Conservation (phyloP, 2,329 filamentous ascomycete species). For the Hortaea werneckii region DNA sequence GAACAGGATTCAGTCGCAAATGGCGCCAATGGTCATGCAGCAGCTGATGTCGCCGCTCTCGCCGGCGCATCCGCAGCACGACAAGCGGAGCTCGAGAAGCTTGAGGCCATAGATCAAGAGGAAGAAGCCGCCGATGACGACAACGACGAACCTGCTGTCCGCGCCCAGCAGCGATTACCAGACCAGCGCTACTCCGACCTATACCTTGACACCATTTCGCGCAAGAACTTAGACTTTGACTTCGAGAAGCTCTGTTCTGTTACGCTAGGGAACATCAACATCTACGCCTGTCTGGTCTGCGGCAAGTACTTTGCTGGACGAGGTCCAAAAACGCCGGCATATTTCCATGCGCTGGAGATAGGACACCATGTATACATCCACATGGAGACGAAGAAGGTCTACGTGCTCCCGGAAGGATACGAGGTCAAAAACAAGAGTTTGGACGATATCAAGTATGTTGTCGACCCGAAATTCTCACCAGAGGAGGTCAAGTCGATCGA, state of each 20-base stretch:
- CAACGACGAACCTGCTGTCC: constrained; percentile 30
- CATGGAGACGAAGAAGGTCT: constrained; percentile 85
- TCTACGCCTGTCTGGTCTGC: constrained; percentile 94
- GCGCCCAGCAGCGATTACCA: constrained; percentile 63
- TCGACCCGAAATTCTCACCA: constrained; percentile 76
- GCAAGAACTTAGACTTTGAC: constrained; percentile 88
- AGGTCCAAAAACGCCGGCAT: constrained; percentile 88
- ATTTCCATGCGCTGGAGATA: constrained; percentile 92
- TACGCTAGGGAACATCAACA: constrained; percentile 94
- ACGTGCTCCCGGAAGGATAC: constrained; percentile 89
- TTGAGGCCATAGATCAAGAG: constrained; percentile 12
- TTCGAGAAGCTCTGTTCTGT: constrained; percentile 98
- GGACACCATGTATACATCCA: constrained; percentile 98
- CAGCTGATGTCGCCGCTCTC: background rate
- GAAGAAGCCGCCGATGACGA: constrained; percentile 28
- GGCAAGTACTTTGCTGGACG: constrained; percentile 96
- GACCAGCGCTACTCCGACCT: constrained; percentile 86
- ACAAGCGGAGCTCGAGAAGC: constrained; percentile 27
- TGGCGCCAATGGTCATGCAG: constrained; percentile 11
- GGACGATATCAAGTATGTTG: constrained; percentile 97
- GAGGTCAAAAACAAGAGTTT: constrained; percentile 90
- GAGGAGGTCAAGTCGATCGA: constrained; percentile 74
- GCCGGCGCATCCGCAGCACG: constrained; percentile 23
- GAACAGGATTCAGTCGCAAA: constrained; percentile 10
- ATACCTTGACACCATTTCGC: constrained; percentile 94